Evolutionary conservation across 768 basidiomycete species (phyloP).

Genomic region (Dictyophora rubrovolvata): DNA sequence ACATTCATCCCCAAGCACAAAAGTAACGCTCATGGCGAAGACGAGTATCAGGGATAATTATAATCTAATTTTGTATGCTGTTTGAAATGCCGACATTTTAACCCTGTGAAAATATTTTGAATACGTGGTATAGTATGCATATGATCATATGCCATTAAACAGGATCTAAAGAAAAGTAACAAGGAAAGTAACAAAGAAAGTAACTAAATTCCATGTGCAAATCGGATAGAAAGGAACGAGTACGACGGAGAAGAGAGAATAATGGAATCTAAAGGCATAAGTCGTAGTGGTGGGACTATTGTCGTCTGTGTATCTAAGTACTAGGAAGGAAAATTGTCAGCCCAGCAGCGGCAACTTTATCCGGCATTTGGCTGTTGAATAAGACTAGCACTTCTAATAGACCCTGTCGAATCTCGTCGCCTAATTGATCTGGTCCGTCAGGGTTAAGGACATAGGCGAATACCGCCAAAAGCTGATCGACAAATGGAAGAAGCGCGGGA

Average conservation of each 20-base stretch:
- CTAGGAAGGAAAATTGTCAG: slow-evolving; percentile 30
- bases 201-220: too few relatives aligned
- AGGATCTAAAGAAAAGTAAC: too few relatives aligned
- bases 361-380: slow-evolving; percentile 66
- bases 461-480: slow-evolving; percentile 69
- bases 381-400: slow-evolving; percentile 63
- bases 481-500: slow-evolving; percentile 55
- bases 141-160: too few relatives aligned
- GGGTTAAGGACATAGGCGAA: slow-evolving; percentile 82
- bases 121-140: too few relatives aligned
- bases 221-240: too few relatives aligned
- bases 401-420: slow-evolving; percentile 66
- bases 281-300: too few relatives aligned
- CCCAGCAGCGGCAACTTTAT: slow-evolving; percentile 73
- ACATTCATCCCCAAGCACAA: slow-evolving; percentile 89
- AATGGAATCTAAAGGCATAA: background rate
- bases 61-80: background rate
- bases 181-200: too few relatives aligned
- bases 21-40: slow-evolving; percentile 60
- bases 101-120: too few relatives aligned
- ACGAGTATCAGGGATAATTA: slow-evolving; percentile 50
- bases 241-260: too few relatives aligned
- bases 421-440: slow-evolving; percentile 60
- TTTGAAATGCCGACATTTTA: too few relatives aligned
- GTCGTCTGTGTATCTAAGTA: background rate